Evolutionary conservation across 73 alveolate species (phyloP).

Genomic region (Uronychia setigera): DNA sequence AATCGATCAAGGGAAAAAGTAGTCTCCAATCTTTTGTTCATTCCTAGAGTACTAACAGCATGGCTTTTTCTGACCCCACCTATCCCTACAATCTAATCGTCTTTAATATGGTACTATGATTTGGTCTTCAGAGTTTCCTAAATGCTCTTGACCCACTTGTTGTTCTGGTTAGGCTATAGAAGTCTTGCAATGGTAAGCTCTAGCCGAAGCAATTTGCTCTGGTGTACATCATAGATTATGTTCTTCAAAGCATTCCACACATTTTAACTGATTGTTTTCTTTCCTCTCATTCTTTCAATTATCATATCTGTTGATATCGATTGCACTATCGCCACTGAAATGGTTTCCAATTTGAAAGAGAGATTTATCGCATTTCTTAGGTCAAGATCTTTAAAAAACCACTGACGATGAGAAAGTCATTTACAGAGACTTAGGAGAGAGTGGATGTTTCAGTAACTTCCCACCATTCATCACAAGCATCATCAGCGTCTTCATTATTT

Average conservation of each 20-base stretch:
- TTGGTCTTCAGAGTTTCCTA: too few species aligned
- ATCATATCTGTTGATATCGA: background rate
- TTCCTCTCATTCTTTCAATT: background rate
- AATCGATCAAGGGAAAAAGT: background rate
- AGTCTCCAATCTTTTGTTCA: background rate
- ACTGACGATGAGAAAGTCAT: background rate
- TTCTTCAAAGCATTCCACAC: background rate
- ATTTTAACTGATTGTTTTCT: background rate
- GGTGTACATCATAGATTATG: background rate
- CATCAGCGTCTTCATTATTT: background rate
- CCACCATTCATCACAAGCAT: constrained; percentile 1
- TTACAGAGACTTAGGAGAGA: background rate
- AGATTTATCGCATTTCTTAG: background rate
- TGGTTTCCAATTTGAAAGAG: background rate
- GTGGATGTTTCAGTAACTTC: background rate
- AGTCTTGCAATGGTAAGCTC: background rate
- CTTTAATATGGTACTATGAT: too few species aligned
- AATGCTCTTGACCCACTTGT: background rate
- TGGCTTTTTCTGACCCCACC: too few species aligned
- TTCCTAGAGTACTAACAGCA: background rate
- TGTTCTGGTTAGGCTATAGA: background rate
- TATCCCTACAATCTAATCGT: too few species aligned
- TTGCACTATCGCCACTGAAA: background rate
- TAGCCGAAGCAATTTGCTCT: background rate
- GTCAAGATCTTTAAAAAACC: background rate